Percentiles rank a stretch among this genome's conserved stretches.
Evolutionary conservation across 495 filamentous ascomycete species (phyloP).

Genomic region (Penicillium canariense): DNA sequence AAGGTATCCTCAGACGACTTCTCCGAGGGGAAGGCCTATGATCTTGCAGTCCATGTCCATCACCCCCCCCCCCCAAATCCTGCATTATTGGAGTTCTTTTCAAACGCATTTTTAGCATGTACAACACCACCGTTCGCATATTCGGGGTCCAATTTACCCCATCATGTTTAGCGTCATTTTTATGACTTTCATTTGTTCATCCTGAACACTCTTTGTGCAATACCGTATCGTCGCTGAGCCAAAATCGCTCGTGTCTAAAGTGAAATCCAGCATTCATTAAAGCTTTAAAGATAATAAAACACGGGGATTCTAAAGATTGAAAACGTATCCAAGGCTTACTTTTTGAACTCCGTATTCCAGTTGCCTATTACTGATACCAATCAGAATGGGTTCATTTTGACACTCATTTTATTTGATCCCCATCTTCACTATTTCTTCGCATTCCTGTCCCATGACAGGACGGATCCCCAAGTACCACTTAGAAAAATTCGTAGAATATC

Average conservation of each 20-base stretch:
- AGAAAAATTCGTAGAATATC: no score
- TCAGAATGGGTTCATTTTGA: not conserved
- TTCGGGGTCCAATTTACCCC: conserved; percentile 11
- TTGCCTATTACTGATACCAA: not conserved
- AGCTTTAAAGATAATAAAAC: not conserved
- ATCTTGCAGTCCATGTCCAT: not conserved
- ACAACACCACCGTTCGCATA: conserved; percentile 13
- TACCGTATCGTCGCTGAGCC: no score
- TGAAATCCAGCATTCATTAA: not conserved
- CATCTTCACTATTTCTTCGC: not conserved
- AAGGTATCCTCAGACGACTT: conserved; percentile 47
- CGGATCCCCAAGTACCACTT: not conserved
- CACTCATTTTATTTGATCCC: not conserved
- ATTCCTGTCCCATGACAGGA: not conserved
- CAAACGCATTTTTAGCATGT: conserved; percentile 15
- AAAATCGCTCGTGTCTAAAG: not conserved
- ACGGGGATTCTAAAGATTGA: no score
- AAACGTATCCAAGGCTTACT: no score
- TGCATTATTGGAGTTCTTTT: conserved; percentile 16
- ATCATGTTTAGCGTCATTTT: conserved; percentile 14
- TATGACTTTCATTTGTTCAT: conserved; percentile 11
- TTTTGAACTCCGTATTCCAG: not conserved
- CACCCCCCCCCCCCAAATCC: not conserved
- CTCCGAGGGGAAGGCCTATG: conserved; percentile 43
- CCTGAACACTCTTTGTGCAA: conserved; percentile 3